These are phyloP conservation scores for Talaromyces wortmannii DNA, from an alignment of 495 filamentous ascomycete species.

Conservation along the genomic window DNA sequence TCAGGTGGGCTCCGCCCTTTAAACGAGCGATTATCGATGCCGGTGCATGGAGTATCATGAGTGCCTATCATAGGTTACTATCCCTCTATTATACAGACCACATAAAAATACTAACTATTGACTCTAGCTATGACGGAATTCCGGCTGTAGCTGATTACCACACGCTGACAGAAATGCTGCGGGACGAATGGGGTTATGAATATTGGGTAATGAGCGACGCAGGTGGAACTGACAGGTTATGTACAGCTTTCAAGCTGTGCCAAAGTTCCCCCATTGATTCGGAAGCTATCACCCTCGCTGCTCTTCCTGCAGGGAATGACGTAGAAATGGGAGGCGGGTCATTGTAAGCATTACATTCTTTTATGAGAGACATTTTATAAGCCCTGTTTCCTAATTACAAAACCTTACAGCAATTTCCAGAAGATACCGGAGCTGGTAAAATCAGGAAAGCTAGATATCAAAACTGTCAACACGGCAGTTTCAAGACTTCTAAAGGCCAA, in stretches of 20 bases:
- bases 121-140: conserved; percentile 51
- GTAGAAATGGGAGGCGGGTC: conserved; percentile 73
- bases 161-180: conserved; percentile 57
- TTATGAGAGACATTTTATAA: neutral
- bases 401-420: conserved; percentile 43
- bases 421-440: conserved; percentile 57
- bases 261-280: conserved; percentile 49
- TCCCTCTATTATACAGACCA: neutral
- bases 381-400: neutral
- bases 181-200: conserved; percentile 63
- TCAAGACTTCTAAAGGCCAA: conserved; percentile 54
- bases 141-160: conserved; percentile 55
- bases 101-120: conserved; percentile 1
- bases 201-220: conserved; percentile 56
- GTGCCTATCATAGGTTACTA: conserved; percentile 53
- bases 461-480: conserved; percentile 57
- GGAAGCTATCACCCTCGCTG: conserved; percentile 46
- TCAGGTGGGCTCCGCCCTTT: conserved; percentile 54
- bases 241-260: conserved; percentile 56
- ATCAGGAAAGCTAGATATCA: conserved; percentile 46
- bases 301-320: conserved; percentile 60
- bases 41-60: conserved; percentile 60
- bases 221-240: conserved; percentile 60
- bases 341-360: conserved; percentile 25
- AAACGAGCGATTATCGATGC: conserved; percentile 62